Percentiles rank a stretch among this genome's conserved stretches.
phyloP scores from a whole-genome alignment of 2,329 filamentous ascomycete genomes.

The Fulvia fulva region DNA sequence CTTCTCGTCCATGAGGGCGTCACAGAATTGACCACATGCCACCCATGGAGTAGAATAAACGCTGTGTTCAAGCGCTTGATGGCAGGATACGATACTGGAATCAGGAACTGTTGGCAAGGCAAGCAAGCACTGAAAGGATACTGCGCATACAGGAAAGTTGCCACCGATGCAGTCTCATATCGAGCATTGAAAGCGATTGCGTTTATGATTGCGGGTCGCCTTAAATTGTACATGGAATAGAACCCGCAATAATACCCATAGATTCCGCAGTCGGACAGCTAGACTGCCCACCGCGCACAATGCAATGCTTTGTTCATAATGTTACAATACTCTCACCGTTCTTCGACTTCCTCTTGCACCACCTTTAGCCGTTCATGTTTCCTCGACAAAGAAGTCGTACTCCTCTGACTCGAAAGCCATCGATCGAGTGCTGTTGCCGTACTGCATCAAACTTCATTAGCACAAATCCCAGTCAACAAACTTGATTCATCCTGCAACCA shows the following conservation, averaged over 20 bases:
- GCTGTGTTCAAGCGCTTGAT: no score
- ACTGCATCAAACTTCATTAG: constrained; percentile 13
- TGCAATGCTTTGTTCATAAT: not conserved
- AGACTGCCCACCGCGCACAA: not conserved
- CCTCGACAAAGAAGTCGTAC: constrained; percentile 15
- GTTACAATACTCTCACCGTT: constrained; percentile 1
- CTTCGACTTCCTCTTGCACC: constrained; percentile 25
- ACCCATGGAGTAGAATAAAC: no score
- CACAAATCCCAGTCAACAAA: constrained; percentile 2
- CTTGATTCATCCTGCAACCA: not conserved
- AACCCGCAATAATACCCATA: not conserved
- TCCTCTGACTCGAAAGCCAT: constrained; percentile 27
- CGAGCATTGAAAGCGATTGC: not conserved
- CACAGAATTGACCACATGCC: not conserved
- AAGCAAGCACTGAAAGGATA: no score
- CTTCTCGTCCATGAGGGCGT: not conserved
- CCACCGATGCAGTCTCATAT: not conserved
- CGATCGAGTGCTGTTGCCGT: constrained; percentile 24
- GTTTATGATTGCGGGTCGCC: not conserved
- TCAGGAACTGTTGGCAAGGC: no score
- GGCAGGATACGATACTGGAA: no score
- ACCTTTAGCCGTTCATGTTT: constrained; percentile 24
- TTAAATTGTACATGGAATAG: not conserved
- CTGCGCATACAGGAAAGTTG: not conserved
- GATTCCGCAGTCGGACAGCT: not conserved